A percentile compares a stretch with the other conserved stretches of the same genome.
Conservation (phyloP, 805 yeast species). For the Starmerella khaoyaiensis region DNA sequence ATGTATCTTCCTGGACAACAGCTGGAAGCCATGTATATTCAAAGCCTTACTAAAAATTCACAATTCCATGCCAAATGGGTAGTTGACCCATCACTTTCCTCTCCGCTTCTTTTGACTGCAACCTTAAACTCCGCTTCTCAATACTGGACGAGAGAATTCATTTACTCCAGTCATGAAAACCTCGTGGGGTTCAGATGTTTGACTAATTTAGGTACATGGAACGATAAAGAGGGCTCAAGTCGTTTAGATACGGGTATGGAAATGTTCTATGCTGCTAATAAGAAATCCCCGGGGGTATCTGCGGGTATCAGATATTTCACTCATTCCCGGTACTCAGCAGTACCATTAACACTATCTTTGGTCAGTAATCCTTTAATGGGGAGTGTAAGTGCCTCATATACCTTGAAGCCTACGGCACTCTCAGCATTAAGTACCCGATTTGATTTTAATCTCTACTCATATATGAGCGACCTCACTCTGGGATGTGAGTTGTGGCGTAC, state of each 20-base stretch:
- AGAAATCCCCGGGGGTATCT: constrained; percentile 81
- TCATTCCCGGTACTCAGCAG: constrained; percentile 71
- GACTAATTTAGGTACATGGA: constrained; percentile 43
- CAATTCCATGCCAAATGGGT: constrained; percentile 66
- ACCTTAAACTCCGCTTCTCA: constrained; percentile 21
- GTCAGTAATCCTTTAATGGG: constrained; percentile 85
- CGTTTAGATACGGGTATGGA: constrained; percentile 70
- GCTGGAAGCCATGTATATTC: constrained; percentile 61
- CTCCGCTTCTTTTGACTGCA: constrained; percentile 35
- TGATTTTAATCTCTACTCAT: constrained; percentile 83
- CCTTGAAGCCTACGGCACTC: constrained; percentile 58
- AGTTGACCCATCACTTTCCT: constrained; percentile 46
- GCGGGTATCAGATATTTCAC: constrained; percentile 77
- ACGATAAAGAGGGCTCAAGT: constrained; percentile 29
- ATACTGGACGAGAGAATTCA: constrained; percentile 55
- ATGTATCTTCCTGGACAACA: constrained; percentile 79
- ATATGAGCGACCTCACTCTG: constrained; percentile 69
- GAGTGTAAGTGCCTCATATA: constrained; percentile 72
- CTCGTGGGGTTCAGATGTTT: constrained; percentile 69
- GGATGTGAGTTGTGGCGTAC: constrained; percentile 76
- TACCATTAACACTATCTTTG: constrained; percentile 77
- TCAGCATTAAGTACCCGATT: constrained; percentile 73
- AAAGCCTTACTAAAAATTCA: constrained; percentile 35
- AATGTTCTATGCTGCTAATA: constrained; percentile 71
- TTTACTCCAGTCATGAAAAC: constrained; percentile 74